Evolutionary conservation across 2,329 filamentous ascomycete species (phyloP).

Genomic region (Aspergillus pseudonomiae): DNA sequence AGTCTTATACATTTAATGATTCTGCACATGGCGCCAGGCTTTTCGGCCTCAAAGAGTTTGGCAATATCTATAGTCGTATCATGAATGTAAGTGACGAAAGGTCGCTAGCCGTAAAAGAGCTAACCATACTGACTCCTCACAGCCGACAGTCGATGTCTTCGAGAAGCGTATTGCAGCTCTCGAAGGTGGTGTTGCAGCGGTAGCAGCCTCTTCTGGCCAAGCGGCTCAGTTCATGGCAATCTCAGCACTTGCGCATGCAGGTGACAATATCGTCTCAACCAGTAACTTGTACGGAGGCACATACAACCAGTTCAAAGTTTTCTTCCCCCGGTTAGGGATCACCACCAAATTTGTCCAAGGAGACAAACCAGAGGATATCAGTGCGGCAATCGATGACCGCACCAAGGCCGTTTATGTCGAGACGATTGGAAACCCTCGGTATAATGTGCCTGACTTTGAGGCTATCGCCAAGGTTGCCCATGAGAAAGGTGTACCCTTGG

Average conservation of each 20-base stretch:
- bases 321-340: slow-evolving; percentile 84
- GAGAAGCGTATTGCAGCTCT: slow-evolving; percentile 96
- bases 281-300: slow-evolving; percentile 92
- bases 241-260: slow-evolving; percentile 77
- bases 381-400: slow-evolving; percentile 81
- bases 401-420: slow-evolving; percentile 93
- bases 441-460: slow-evolving; percentile 90
- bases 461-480: slow-evolving; percentile 81
- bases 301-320: slow-evolving; percentile 96
- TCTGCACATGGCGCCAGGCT: slow-evolving; percentile 92
- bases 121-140: neutral
- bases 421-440: slow-evolving; percentile 89
- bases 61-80: slow-evolving; percentile 97
- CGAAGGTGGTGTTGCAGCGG: slow-evolving; percentile 85
- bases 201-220: slow-evolving; percentile 84
- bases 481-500: slow-evolving; percentile 66
- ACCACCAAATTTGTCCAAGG: slow-evolving; percentile 83
- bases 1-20: slow-evolving; percentile 94
- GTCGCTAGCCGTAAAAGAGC: neutral
- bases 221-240: slow-evolving; percentile 91
- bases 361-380: slow-evolving; percentile 78
- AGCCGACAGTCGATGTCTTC: slow-evolving; percentile 93
- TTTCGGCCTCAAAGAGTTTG: slow-evolving; percentile 94
- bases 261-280: slow-evolving; percentile 92
- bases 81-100: slow-evolving; percentile 70